A percentile compares a stretch with the other conserved stretches of the same genome.
phyloP scores from a whole-genome alignment of 352 stramenopile genomes.

The Phytophthora melonis region DNA sequence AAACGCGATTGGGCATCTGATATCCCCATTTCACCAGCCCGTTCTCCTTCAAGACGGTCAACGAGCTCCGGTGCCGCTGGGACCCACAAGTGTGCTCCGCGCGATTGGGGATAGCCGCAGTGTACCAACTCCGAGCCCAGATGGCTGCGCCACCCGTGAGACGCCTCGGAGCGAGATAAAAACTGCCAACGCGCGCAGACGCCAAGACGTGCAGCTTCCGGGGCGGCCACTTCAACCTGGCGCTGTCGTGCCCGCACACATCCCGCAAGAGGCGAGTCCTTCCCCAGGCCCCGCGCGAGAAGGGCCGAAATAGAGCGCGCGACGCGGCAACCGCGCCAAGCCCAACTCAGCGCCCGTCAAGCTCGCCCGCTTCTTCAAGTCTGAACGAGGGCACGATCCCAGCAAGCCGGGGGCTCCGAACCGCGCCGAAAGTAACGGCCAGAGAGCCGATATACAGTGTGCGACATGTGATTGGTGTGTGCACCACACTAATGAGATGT shows the following conservation, averaged over 20 bases:
- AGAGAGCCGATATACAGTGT: background rate
- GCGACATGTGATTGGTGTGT: constrained; percentile 5
- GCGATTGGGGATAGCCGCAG: constrained; percentile 8
- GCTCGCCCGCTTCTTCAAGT: constrained; percentile 33
- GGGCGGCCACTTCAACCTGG: constrained; percentile 20
- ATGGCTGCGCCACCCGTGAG: constrained; percentile 28
- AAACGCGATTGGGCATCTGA: background rate
- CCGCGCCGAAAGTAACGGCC: no score
- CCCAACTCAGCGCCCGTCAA: constrained; percentile 20
- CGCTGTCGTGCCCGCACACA: constrained; percentile 16
- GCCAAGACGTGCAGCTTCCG: constrained; percentile 12
- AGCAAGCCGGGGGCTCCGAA: no score
- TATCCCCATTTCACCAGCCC: constrained; percentile 2
- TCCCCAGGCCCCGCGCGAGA: constrained; percentile 9
- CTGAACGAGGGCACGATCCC: constrained; percentile 16
- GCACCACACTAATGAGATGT: constrained; percentile 14
- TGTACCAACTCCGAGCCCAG: background rate
- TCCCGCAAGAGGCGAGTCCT: constrained; percentile 16
- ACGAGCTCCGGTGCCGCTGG: background rate
- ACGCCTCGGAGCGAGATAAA: constrained; percentile 1
- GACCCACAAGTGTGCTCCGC: background rate
- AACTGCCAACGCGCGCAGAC: constrained; percentile 11
- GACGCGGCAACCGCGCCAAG: constrained; percentile 14
- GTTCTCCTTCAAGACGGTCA: background rate
- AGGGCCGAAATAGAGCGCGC: constrained; percentile 29